These are phyloP conservation scores for Globisporangium cylindrosporum DNA, from an alignment of 352 stramenopile species.

Conservation along the genomic window DNA sequence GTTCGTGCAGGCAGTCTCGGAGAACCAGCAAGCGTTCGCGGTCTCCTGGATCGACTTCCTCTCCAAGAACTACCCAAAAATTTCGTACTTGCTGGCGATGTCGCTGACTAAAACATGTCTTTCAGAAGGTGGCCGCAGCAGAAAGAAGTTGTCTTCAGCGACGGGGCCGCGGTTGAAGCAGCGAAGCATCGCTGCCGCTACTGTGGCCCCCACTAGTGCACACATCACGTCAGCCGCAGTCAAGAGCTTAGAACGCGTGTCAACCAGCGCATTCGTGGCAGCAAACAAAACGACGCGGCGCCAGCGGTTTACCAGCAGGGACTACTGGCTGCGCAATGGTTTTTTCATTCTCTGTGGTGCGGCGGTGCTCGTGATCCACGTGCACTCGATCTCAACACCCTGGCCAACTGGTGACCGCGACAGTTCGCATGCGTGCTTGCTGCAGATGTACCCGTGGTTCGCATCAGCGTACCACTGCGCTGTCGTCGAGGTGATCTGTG, in stretches of 20 bases:
- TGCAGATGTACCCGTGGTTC: constrained; percentile 4
- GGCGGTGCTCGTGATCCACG: background rate
- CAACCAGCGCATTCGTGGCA: background rate
- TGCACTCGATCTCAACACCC: background rate
- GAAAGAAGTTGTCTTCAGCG: background rate
- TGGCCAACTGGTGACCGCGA: too few species aligned
- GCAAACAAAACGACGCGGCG: background rate
- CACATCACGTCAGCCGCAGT: background rate
- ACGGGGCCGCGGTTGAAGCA: background rate
- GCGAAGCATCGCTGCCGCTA: background rate
- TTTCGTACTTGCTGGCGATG: background rate
- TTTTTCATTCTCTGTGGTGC: background rate
- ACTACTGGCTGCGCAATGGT: background rate
- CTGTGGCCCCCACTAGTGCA: background rate
- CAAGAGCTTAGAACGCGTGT: background rate
- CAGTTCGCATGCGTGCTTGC: background rate
- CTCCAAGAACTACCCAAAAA: constrained; percentile 8
- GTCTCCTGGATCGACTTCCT: constrained; percentile 13
- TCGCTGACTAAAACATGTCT: constrained; percentile 4
- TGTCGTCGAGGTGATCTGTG: background rate
- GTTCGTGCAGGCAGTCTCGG: constrained; percentile 4
- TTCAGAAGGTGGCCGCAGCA: background rate
- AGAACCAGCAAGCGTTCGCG: constrained; percentile 7
- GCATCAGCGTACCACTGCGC: background rate
- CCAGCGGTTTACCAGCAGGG: background rate